phyloP scores from a whole-genome alignment of 305 asterid genomes.

The Solanum aculeatissimum region DNA sequence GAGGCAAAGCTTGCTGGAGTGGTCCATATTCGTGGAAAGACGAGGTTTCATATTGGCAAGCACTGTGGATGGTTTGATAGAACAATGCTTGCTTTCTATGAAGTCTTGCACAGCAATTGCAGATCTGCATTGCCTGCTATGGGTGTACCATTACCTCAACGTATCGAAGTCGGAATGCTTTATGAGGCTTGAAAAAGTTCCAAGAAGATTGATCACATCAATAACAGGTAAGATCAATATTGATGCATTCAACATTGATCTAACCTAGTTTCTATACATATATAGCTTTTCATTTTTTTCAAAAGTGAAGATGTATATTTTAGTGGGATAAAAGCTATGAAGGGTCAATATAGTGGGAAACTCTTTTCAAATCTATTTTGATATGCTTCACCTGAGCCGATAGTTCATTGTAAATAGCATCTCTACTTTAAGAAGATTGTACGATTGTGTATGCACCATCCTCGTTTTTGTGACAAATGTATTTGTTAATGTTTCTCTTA shows the following conservation, averaged over 20 bases:
- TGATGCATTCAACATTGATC: background rate
- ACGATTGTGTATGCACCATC: background rate
- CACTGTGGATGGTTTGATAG: slow-evolving; percentile 25
- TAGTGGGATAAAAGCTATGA: background rate
- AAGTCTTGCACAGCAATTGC: slow-evolving; percentile 28
- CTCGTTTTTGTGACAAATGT: background rate
- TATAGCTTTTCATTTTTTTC: background rate
- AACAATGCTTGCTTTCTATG: slow-evolving; percentile 33
- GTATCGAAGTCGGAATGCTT: slow-evolving; percentile 37
- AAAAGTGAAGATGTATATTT: background rate
- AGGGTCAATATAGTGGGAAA: background rate
- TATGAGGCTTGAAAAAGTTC: slow-evolving; percentile 13
- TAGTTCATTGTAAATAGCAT: background rate
- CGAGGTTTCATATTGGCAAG: slow-evolving; percentile 26
- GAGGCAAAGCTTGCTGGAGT: slow-evolving; percentile 31
- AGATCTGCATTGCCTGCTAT: slow-evolving; percentile 31
- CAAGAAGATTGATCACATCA: background rate
- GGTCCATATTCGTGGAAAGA: slow-evolving; percentile 34
- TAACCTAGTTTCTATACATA: background rate
- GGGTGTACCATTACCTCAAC: slow-evolving; percentile 20
- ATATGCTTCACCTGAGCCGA: background rate
- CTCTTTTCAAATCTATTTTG: background rate
- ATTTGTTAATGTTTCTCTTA: too few species aligned
- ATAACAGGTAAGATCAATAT: background rate
- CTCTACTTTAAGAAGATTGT: background rate